Evolutionary conservation across 2,329 filamentous ascomycete genomes (phyloP), one percentile per base, ranked within the genome.

Genomic region (Penicillium sp.): DNA sequence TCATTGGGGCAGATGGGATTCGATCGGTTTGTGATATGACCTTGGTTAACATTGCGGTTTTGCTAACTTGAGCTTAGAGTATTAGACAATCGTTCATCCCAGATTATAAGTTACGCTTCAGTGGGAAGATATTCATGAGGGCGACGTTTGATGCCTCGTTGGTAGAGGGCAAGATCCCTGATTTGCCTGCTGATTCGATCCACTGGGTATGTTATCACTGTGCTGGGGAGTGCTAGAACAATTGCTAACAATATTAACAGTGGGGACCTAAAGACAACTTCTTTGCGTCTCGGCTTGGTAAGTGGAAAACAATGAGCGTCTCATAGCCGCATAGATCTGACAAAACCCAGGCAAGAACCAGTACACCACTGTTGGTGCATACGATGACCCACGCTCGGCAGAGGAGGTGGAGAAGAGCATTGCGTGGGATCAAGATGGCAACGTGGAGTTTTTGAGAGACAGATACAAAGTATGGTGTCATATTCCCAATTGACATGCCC

Each of bases 1-100:
- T 84, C 25, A 74, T 85, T 17, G 82, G 81, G 1, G 78, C 81
- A 0, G 82, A 85, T 66, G 83, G 83, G 40, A 79, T 84, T 47
- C 79, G 81, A 62, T 83, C 80, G 21, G 71, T 74, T 2, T 75
- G 81, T 25, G 72, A 75, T 13, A 70, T 10, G 6, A 5, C 15
- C 8, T 8, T 2, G 6, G 2, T 6, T 12, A 4, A 13, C 3
- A n/a, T 12, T 41, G 7, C 8, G 12, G 0, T 40, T 40, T 27
- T 21, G 46, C 56, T 62, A 43, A 63, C 33, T n/a, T 0, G 0
- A 6, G 8, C 17, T 8, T 17, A 71, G 69, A 66, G 59, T 45
- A 67, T 69, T 4, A 61, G 70, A 41, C 65, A 68, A 25, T 76
- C 76, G n/a, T 79, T 83, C 52, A 72, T 80, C 2, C 77, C 78